These are phyloP conservation scores for Leccinum olivaceopallidum DNA, from an alignment of 768 basidiomycete species.

Conservation along the genomic window DNA sequence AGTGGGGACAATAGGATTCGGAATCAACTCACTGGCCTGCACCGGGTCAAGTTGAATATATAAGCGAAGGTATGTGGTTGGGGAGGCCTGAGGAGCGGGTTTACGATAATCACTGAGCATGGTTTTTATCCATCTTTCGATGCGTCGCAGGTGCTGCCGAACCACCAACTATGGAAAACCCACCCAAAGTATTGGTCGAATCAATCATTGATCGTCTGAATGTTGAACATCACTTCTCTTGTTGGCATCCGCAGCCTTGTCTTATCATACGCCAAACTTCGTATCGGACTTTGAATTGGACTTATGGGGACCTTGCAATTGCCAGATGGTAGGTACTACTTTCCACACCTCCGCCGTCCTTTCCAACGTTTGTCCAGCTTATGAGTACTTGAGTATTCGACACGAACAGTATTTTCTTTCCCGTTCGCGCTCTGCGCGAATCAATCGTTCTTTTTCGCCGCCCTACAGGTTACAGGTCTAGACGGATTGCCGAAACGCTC, in stretches of 20 bases:
- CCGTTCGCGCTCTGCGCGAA: too few species aligned
- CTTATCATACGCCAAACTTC: not conserved
- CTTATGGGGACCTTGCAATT: too few species aligned
- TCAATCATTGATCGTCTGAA: not conserved
- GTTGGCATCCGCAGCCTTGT: not conserved
- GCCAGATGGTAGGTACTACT: too few species aligned
- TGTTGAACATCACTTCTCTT: not conserved
- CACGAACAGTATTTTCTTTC: too few species aligned
- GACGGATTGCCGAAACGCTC: too few species aligned
- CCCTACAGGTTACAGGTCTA: too few species aligned
- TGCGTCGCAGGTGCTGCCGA: not conserved
- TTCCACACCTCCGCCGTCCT: too few species aligned
- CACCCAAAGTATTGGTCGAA: not conserved
- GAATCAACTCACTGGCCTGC: not conserved
- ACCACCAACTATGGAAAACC: not conserved
- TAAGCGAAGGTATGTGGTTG: not conserved
- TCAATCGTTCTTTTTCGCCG: too few species aligned
- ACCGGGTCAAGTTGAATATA: not conserved
- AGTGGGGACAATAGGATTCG: not conserved
- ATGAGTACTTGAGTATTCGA: too few species aligned
- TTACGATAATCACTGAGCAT: not conserved
- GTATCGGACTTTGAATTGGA: too few species aligned
- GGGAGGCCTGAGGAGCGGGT: not conserved
- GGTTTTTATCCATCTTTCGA: not conserved
- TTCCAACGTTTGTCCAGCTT: too few species aligned